Percentiles rank a stretch among this genome's conserved stretches.
Evolutionary conservation across 2,329 filamentous ascomycete species (phyloP).

Genomic region (Alternaria hordeiaustralica): DNA sequence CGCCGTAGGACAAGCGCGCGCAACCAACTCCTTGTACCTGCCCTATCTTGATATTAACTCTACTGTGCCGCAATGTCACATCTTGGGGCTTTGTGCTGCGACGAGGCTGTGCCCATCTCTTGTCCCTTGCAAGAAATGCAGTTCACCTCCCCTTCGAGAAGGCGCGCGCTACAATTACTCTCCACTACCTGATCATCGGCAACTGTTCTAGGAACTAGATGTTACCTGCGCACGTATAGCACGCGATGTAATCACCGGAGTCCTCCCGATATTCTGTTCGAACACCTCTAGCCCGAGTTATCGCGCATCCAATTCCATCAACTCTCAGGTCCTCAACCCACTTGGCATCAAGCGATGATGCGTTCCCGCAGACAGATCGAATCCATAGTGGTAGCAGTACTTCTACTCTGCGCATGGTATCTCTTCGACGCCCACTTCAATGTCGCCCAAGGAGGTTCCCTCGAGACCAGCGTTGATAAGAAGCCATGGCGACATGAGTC

Average conservation of each 20-base stretch:
- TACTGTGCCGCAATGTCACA: conserved; percentile 16
- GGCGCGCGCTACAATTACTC: too few species aligned
- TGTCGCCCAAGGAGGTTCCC: neutral
- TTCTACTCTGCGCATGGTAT: conserved; percentile 19
- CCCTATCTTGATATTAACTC: neutral
- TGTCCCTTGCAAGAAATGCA: neutral
- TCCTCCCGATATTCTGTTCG: too few species aligned
- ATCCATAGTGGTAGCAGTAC: conserved; percentile 17
- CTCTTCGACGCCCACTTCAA: conserved; percentile 21
- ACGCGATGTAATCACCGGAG: too few species aligned
- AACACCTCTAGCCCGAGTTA: too few species aligned
- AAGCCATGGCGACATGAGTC: conserved; percentile 17
- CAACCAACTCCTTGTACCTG: conserved; percentile 1
- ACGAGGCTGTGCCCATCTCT: neutral
- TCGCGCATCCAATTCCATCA: too few species aligned
- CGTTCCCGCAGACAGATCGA: conserved; percentile 16
- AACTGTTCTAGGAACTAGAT: too few species aligned
- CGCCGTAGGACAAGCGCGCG: neutral
- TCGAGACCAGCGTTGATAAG: conserved; percentile 4
- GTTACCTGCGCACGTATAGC: too few species aligned
- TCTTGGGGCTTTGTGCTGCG: conserved; percentile 4
- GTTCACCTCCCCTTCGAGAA: neutral
- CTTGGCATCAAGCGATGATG: conserved; percentile 14
- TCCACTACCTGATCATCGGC: too few species aligned
- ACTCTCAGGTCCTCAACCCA: neutral